Evolutionary conservation across 1,284 basidiomycete genomes (phyloP), one percentile per base, ranked within the genome.

Genomic region (Ganoderma multipileum): DNA sequence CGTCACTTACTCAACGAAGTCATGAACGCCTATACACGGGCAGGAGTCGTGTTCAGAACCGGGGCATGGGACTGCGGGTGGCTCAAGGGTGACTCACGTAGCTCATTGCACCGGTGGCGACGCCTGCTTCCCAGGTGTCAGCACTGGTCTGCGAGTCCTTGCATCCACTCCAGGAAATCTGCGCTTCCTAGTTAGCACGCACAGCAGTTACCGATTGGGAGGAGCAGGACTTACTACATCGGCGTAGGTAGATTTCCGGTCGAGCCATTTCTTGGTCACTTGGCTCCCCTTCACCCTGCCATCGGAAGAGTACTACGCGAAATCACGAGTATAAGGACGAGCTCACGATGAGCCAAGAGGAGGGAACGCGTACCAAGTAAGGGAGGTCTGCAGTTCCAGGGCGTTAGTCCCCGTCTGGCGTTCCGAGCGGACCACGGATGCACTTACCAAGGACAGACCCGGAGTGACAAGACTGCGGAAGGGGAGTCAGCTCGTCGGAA

Each of bases 131-230:
- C 64, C 85, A 83, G 0, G 95, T 92, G 78, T 98, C 96, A 16
- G 96, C 96, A 75, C 93, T 95, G 11, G 96, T 98, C 81, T 98
- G 96, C 18, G 89, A 88, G 78, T 98, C 96, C 77, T 95, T 96
- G 82, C 96, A 98, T 6, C 96, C 97, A 75, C 92, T 93, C 89
- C 91, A 96, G 16, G 89, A 90, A 39, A 94, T 91, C 85, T 87
- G 12, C 58, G 61, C 11, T 26, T 23, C 38, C 20, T 12, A 1
- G 44, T 14, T 26, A 63, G 18, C 47, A 38, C 30, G 38, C 65
- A 11, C 6, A 50, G n/a, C 6, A 23, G 52, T 26, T n/a, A 23
- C 18, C 3, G 26, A 23, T 14, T 38, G 30, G 33, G 26, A 36
- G 14, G 39, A 14, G 36, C 1, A 42, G 44, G 36, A 55, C 66